Conservation (phyloP, 352 stramenopile genomes). For the Phytopythium aichiense region DNA sequence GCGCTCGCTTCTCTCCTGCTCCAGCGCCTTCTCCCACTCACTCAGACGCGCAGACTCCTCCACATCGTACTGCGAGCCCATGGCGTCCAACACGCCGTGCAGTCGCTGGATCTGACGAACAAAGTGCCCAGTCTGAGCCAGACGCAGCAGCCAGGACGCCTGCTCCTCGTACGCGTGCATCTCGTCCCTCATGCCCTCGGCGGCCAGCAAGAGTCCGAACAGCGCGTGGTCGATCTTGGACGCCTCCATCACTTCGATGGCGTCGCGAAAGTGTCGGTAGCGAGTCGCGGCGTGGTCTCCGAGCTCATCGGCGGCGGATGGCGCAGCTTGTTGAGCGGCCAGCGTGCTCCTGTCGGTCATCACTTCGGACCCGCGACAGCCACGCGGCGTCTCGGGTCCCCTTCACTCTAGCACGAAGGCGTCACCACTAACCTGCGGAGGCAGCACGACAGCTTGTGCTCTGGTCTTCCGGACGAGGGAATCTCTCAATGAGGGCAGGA, state of each 20-base stretch:
- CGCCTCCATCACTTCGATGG: not conserved
- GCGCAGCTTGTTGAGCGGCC: too few species aligned
- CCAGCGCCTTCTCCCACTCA: not conserved
- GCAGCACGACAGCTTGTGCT: too few species aligned
- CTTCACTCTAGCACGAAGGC: too few species aligned
- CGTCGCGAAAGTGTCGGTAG: not conserved
- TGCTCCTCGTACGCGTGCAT: not conserved
- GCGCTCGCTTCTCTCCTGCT: not conserved
- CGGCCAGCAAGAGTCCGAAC: not conserved
- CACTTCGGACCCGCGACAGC: too few species aligned
- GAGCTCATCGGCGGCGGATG: not conserved
- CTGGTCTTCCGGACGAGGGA: too few species aligned
- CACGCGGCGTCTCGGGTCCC: too few species aligned
- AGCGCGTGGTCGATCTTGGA: not conserved
- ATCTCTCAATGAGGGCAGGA: too few species aligned
- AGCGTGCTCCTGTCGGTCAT: too few species aligned
- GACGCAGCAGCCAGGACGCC: not conserved
- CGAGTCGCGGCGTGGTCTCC: not conserved
- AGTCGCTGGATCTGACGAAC: not conserved
- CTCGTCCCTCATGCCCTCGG: not conserved
- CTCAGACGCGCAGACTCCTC: not conserved
- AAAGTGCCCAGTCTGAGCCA: not conserved
- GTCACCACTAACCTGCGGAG: too few species aligned
- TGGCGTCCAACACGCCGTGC: not conserved
- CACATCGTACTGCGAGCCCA: not conserved